Base-by-base conservation (phyloP, 2,329 filamentous ascomycete species). In the Hypoxylon sp. region DNA sequence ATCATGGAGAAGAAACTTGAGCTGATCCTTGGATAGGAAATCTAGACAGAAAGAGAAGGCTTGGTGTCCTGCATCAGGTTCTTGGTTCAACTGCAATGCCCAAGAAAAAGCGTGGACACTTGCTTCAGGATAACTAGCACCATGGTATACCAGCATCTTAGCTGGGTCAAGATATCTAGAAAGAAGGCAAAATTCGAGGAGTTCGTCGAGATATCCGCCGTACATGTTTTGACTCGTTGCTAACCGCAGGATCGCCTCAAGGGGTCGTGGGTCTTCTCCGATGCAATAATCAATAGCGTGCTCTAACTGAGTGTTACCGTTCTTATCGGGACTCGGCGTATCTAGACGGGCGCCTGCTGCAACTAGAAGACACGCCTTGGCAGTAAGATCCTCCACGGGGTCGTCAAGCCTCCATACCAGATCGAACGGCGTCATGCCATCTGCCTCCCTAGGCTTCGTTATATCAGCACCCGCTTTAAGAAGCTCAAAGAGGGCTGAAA, bases 261-360 rank as follows among this genome's bases (percentile, higher is more conserved):
- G 38, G 11, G 14, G n/a, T 17, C n/a, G 30, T 13, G 28, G 7
- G 1, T 19, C 19, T 9, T 6, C 9, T 3, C 6, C 9, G 28
- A 19, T 13, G 17, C n/a, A 51, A 10, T 13, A n/a, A 14, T 9
- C 7, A 28, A 61, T 23, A 11, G 60, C 56, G 13, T 28, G 11
- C 23, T 53, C 28, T 30, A 67, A 17, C 11, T 34, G 36, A 11
- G 65, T 64, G 9, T n/a, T 48, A 14, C 38, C 36, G 14, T 36
- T 0, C 7, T 11, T 1, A 17, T 28, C 2, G 6, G 2, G 6
- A 23, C 25, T 13, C n/a, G n/a, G 30, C 9, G 28, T 28, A 50
- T 68, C 66, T 13, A 68, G 14, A 46, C 62, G 59, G 38, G 38
- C 58, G 14, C 62, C 65, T 43, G 62, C 65, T 21, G 58, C 48